Evolutionary conservation across 352 stramenopile species (phyloP), one percentile per base, ranked within the genome.

Genomic region (Phytophthora citrophthora): DNA sequence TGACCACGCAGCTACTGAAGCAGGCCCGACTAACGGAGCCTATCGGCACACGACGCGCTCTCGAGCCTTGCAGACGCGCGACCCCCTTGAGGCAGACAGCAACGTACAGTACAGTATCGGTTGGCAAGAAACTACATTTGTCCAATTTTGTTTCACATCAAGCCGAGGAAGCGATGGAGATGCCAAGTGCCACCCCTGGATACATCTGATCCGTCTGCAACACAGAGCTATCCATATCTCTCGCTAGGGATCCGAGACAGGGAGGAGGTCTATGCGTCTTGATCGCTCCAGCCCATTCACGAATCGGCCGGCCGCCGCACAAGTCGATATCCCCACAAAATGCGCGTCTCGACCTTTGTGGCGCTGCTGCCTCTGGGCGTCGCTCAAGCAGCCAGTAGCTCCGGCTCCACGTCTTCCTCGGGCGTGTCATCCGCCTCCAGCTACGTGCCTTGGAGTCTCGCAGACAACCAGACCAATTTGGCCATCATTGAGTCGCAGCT

Each of bases 401-500:
- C 60, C 57, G 5, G 57, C n/a, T 36, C 36, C 41, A 74, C 45
- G 13, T 18, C 60, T 39, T 54, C 43, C 9, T 51, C 56, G 15
- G 23, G 27, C 34, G 31, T 43, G 18, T 63, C 53, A 11, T 72
- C 60, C 38, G 45, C 55, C 41, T 72, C 63, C 15, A 77, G 51
- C 29, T 48, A 63, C 16, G 64, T 80, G 23, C 74, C 77, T 6
- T 81, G 68, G 56, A 80, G 58, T 4, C 67, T 83, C 20, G 67
- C 73, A 1, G 73, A 82, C 36, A 86, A 84, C 24, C 52, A 41
- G 15, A 81, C 69, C 10, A 48, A 62, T 5, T 38, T 86, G 16
- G 64, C 60, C 20, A n/a, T 56, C n/a, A 51, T 82, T 34, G n/a
- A 65, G n/a, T 41, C 58, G 18, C 53, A 84, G 41, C 68, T 88